phyloP scores from a whole-genome alignment of 2,329 filamentous ascomycete species.

The Neopestalotiopsis rosae region DNA sequence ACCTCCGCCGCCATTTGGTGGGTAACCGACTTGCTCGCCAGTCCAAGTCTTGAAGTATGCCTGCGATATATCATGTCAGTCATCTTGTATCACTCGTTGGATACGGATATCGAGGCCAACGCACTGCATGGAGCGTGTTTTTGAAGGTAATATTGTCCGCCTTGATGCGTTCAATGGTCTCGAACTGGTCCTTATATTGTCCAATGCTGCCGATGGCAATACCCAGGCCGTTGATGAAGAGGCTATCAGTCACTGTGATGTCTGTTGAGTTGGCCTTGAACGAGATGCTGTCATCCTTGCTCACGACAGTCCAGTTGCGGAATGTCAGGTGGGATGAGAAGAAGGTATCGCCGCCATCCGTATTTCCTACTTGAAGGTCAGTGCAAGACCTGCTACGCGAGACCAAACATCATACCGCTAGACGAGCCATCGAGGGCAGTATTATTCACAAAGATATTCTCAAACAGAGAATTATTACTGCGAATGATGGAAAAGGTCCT shows the following conservation, averaged over 20 bases:
- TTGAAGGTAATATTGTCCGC: constrained; percentile 47
- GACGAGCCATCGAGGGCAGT: constrained; percentile 40
- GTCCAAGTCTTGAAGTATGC: constrained; percentile 66
- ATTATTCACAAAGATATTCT: constrained; percentile 57
- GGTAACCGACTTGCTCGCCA: constrained; percentile 54
- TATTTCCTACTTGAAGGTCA: neutral
- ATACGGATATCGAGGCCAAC: constrained; percentile 20
- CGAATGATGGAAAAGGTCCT: constrained; percentile 57
- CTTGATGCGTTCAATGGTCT: constrained; percentile 55
- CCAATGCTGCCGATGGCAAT: constrained; percentile 63
- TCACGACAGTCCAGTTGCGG: constrained; percentile 54
- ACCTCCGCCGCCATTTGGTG: constrained; percentile 64
- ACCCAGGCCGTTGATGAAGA: constrained; percentile 55
- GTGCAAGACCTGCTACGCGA: neutral
- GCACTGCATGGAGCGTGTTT: constrained; percentile 50
- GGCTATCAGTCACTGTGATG: constrained; percentile 53
- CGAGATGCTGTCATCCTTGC: constrained; percentile 59
- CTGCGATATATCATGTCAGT: constrained; percentile 1
- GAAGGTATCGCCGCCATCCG: constrained; percentile 49
- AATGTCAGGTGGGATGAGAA: constrained; percentile 58
- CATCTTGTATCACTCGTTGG: neutral
- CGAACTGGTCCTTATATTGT: constrained; percentile 54
- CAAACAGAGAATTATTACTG: constrained; percentile 50
- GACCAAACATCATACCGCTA: constrained; percentile 3
- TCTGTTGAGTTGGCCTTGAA: constrained; percentile 63